Base-by-base conservation (phyloP, 768 basidiomycete species). In the Collybia sordida region DNA sequence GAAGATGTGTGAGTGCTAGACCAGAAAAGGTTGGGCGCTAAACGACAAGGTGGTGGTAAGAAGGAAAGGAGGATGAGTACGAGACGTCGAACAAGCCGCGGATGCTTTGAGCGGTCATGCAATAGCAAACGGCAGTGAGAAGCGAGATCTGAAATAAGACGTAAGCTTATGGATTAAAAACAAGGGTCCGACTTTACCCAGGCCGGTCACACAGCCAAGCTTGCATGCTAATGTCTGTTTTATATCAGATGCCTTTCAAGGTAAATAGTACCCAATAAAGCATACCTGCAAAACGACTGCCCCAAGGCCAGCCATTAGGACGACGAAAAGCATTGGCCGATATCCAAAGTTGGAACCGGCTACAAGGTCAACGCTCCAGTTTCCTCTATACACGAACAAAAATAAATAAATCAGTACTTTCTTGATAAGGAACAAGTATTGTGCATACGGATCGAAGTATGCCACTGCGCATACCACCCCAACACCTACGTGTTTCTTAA, bases 291-390 rank as follows among this genome's bases (percentile, higher is more conserved):
- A 72, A 39, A 87, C 72, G 9, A 86, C 82, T 8, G 86, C 88
- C 41, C 84, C 77, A 2, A 89, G 47, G 12, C 87, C 86, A 8
- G 89, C 68, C 54, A 67, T 56, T 34, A 90, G 61, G 4, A 91
- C 72, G 40, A 91, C 79, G 42, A 85, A 73, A 59, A 88, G 85
- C 47, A 91, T 75, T 2, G 88, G 72, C 49, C 79, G 78, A 65
- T 90, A 90, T 12, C 89, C 88, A 58, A 77, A 89, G 31, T 77
- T 64, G n/a, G 85, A 83, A 4, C 89, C 88, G 4, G 88, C 89
- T 64, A 87, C 82, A 9, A 90, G 73, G 66, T 91, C 88, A 17
- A 88, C 88, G 19, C 83, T 78, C 89, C 89, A 89, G 59, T 90
- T 91, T 22, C 89, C 86, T 28, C 81, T 82, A 47, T n/a, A n/a